phyloP scores from a whole-genome alignment of 1,284 basidiomycete genomes.

The Pseudozyma hubeiensis region DNA sequence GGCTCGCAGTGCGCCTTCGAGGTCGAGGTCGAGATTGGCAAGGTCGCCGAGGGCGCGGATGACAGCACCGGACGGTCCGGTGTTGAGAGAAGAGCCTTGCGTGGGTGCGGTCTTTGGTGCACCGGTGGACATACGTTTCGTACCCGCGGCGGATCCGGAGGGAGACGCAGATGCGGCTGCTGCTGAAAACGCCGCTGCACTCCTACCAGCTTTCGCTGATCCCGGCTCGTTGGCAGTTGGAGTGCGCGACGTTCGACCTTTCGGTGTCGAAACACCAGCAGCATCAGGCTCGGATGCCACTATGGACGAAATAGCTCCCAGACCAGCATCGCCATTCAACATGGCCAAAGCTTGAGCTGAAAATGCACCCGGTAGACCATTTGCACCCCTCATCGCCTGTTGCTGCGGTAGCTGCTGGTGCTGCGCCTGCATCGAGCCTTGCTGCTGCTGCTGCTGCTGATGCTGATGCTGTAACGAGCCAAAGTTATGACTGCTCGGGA shows the following conservation, averaged over 20 bases:
- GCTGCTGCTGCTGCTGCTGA: not conserved
- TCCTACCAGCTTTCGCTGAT: conserved; percentile 1
- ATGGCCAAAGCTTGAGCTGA: conserved; percentile 37
- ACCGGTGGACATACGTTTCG: conserved; percentile 34
- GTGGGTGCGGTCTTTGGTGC: conserved; percentile 31
- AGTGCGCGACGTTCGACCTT: conserved; percentile 16
- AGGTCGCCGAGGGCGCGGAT: conserved; percentile 34
- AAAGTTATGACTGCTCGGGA: conserved; percentile 58
- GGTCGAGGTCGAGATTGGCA: conserved; percentile 39
- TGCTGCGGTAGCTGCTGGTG: conserved; percentile 12
- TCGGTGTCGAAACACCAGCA: conserved; percentile 23
- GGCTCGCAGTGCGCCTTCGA: conserved; percentile 12
- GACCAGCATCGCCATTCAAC: conserved; percentile 36
- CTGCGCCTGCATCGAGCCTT: conserved; percentile 2
- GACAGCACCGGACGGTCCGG: conserved; percentile 31
- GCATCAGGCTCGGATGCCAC: conserved; percentile 3
- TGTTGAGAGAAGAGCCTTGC: conserved; percentile 12
- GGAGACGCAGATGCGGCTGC: conserved; percentile 14
- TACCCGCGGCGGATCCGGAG: conserved; percentile 2
- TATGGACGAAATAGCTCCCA: conserved; percentile 21
- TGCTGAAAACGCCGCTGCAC: conserved; percentile 1
- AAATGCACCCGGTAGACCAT: conserved; percentile 12
- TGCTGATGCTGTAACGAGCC: conserved; percentile 13
- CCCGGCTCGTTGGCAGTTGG: conserved; percentile 10
- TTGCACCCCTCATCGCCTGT: conserved; percentile 1